Evolutionary conservation across 2,329 filamentous ascomycete species (phyloP).

Genomic region (Fusarium keratoplasticum): DNA sequence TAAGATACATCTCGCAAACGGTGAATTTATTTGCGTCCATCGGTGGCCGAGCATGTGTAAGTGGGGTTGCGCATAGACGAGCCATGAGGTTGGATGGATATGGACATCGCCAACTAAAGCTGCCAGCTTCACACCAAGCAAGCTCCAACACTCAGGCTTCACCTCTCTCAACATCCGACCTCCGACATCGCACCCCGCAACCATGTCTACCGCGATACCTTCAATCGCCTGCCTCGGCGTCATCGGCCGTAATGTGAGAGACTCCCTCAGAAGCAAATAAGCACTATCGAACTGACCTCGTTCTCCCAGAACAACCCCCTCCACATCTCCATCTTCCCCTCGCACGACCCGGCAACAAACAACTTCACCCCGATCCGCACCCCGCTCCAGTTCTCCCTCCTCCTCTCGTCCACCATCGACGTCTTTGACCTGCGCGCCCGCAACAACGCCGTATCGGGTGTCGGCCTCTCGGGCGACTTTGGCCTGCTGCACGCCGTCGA

Average conservation of each 20-base stretch:
- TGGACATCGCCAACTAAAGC: conserved; percentile 6
- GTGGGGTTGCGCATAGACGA: conserved; percentile 4
- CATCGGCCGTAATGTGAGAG: conserved; percentile 87
- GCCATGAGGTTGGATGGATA: conserved; percentile 21
- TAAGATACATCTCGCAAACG: neutral
- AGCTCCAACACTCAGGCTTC: conserved; percentile 31
- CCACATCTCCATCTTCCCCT: conserved; percentile 90
- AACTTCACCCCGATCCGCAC: conserved; percentile 70
- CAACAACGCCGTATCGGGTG: conserved; percentile 66
- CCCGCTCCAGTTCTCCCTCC: conserved; percentile 89
- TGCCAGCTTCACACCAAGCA: conserved; percentile 23
- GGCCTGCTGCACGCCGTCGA: conserved; percentile 94
- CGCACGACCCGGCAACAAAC: conserved; percentile 69
- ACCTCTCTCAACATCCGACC: conserved; percentile 31
- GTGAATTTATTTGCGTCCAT: neutral
- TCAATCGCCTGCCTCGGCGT: conserved; percentile 94
- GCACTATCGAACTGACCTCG: neutral
- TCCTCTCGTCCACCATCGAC: conserved; percentile 91
- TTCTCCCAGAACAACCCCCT: conserved; percentile 87
- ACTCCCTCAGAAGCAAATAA: neutral
- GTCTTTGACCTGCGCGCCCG: conserved; percentile 89
- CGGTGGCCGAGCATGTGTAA: conserved; percentile 3
- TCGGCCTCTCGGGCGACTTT: conserved; percentile 80
- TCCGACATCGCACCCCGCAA: conserved; percentile 25
- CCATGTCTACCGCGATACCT: conserved; percentile 73